Percentiles rank a stretch among this genome's conserved stretches.
Conservation (phyloP, 2,329 filamentous ascomycete species). For the Sarocladiaceae sp. region DNA sequence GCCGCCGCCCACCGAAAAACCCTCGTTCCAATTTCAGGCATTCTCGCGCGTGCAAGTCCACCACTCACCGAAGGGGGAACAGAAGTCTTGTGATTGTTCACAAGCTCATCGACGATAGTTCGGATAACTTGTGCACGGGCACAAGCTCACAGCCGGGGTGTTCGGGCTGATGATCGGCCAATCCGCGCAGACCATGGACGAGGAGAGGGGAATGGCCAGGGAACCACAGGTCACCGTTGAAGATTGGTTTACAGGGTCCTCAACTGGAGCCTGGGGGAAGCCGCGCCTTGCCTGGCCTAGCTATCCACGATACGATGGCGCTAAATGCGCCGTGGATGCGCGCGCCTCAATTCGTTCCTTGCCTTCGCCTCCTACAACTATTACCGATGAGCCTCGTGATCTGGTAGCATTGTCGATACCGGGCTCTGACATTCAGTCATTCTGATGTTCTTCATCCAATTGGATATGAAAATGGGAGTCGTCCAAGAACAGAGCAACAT, state of each 20-base stretch:
- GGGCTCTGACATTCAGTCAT: too few species aligned
- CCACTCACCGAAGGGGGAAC: conserved; percentile 4
- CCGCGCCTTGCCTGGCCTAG: conserved; percentile 5
- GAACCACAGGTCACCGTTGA: conserved; percentile 1
- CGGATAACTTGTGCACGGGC: background rate
- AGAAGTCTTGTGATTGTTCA: background rate
- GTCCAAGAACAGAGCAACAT: background rate
- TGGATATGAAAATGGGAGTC: too few species aligned
- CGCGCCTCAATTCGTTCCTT: background rate
- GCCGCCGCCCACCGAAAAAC: background rate
- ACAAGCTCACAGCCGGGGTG: too few species aligned
- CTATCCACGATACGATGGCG: conserved; percentile 8
- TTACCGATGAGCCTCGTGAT: too few species aligned
- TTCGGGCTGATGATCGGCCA: too few species aligned
- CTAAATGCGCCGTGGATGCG: conserved; percentile 1
- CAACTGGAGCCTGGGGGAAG: conserved; percentile 6
- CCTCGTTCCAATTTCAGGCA: background rate
- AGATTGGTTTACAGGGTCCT: conserved; percentile 4
- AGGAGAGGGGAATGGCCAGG: background rate
- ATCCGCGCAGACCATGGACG: background rate
- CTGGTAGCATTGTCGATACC: too few species aligned
- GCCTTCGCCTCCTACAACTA: background rate
- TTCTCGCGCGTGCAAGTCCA: conserved; percentile 2
- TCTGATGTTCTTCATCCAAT: too few species aligned
- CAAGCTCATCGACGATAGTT: background rate